Conservation (phyloP, 768 basidiomycete species). For the Podaxis sp. region DNA sequence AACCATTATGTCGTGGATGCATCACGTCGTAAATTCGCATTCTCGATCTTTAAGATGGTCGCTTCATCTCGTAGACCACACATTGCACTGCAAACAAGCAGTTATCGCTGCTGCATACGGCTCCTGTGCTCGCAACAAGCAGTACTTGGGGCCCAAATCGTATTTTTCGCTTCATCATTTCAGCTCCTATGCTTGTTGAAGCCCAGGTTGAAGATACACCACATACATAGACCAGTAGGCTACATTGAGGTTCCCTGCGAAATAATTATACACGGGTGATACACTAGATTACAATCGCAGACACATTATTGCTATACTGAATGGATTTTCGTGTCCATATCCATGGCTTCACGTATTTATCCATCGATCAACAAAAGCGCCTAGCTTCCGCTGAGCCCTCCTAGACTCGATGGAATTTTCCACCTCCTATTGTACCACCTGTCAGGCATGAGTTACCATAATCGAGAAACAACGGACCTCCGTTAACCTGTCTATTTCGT, state of each 20-base stretch:
- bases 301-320: not conserved
- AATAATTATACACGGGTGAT: not conserved
- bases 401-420: constrained; percentile 2
- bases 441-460: not conserved
- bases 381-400: constrained; percentile 11
- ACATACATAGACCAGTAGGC: not conserved
- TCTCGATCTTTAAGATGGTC: too few relatives aligned
- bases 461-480: not conserved
- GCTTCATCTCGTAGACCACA: too few relatives aligned
- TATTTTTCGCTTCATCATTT: too few relatives aligned
- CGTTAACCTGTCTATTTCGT: not conserved
- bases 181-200: too few relatives aligned
- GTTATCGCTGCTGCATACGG: not conserved
- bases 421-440: constrained; percentile 14
- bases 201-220: too few relatives aligned
- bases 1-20: too few relatives aligned
- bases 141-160: not conserved
- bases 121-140: not conserved
- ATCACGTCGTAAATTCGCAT: too few relatives aligned
- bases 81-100: too few relatives aligned
- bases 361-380: constrained; percentile 17
- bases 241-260: not conserved
- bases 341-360: not conserved
- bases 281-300: not conserved
- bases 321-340: not conserved